A percentile compares a stretch with the other conserved stretches of the same genome.
These are phyloP conservation scores for Phyllosticta paracitricarpa DNA, from an alignment of 2,329 filamentous ascomycete species.

Conservation along the genomic window DNA sequence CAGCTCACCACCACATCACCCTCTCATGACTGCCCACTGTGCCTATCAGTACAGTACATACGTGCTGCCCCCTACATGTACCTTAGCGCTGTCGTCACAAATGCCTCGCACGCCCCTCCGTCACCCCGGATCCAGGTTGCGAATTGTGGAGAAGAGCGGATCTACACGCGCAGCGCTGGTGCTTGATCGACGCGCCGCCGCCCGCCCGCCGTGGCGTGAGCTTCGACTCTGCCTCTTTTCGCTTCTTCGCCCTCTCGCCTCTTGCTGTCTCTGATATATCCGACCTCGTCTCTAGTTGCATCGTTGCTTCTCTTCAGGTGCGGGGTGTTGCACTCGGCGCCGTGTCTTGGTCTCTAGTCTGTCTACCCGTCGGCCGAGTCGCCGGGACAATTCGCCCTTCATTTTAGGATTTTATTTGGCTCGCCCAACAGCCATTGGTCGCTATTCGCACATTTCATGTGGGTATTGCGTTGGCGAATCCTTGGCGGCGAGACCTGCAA, in stretches of 20 bases:
- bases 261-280: not conserved
- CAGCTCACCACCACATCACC: conserved; percentile 6
- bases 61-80: not conserved
- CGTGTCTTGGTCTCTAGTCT: not conserved
- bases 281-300: not conserved
- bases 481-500: not conserved
- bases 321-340: not conserved
- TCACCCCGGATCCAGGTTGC: not conserved
- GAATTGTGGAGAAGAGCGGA: not conserved
- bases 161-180: not conserved
- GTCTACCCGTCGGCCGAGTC: not conserved
- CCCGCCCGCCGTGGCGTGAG: not conserved
- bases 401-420: not conserved
- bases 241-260: not conserved
- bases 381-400: not conserved
- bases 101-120: not conserved
- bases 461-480: not conserved
- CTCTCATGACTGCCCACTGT: conserved; percentile 1
- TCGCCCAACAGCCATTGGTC: not conserved
- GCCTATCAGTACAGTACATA: no score
- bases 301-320: not conserved
- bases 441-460: not conserved
- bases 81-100: not conserved
- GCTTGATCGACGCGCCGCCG: not conserved
- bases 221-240: not conserved